A percentile compares a stretch with the other conserved stretches of the same genome.
These are phyloP conservation scores for Fusarium foetens DNA, from an alignment of 2,329 filamentous ascomycete genomes.

Conservation along the genomic window DNA sequence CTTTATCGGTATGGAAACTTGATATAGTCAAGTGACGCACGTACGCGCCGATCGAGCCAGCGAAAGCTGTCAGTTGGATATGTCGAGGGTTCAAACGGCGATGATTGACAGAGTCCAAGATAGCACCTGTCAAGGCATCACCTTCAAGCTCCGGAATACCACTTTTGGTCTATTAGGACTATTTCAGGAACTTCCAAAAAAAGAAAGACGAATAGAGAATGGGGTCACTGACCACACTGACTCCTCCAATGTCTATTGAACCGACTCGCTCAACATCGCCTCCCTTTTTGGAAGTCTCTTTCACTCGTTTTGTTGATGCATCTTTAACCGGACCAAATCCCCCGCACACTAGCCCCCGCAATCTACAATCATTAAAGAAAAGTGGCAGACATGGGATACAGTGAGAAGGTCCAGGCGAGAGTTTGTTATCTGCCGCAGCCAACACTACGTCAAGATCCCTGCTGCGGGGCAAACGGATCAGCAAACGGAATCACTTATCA, in stretches of 20 bases:
- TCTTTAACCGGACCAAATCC: background rate
- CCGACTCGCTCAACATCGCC: background rate
- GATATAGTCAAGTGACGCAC: background rate
- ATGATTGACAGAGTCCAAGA: background rate
- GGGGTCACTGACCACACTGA: background rate
- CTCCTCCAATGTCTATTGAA: background rate
- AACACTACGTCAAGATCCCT: background rate
- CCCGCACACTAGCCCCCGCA: background rate
- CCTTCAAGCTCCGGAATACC: background rate
- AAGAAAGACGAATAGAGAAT: background rate
- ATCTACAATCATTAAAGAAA: background rate
- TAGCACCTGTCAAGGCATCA: background rate
- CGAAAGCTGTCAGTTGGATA: background rate
- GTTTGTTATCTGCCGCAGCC: background rate
- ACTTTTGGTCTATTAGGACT: background rate
- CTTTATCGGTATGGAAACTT: fast-evolving
- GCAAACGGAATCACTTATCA: background rate
- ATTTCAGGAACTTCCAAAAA: background rate
- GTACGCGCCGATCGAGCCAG: background rate
- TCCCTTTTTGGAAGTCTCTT: background rate
- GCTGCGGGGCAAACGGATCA: background rate
- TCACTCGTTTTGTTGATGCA: background rate
- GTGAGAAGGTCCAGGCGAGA: background rate
- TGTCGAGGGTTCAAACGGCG: background rate
- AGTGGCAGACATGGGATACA: too few species aligned